Evolutionary conservation across 495 filamentous ascomycete species (phyloP), one percentile per base, ranked within the genome.

Genomic region (Aspergillus mulundensis): DNA sequence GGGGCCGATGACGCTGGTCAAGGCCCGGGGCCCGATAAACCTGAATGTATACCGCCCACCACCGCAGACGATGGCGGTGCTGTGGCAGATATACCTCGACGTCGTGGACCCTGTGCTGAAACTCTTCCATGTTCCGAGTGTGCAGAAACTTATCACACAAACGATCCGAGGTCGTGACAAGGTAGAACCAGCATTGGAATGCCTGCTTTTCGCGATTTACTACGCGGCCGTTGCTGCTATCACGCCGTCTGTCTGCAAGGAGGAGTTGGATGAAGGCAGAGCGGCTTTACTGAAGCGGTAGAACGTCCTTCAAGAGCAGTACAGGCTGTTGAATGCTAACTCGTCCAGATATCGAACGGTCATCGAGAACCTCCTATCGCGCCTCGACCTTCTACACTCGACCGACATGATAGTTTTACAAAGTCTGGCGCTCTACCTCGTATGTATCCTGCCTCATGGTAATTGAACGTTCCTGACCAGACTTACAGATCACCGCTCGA

Each of bases 131-230:
- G 48, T 44, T 3, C 65, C 65, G 24, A 61, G 54, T 15, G 56
- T 58, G 10, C 65, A 70, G 50, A 56, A 40, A 16, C 36, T 59
- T 0, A 42, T 69, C 30, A 50, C 62, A 25, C 15, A 45, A 0
- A 34, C 58, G 20, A 15, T 59, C 10, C 47, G 36, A 54, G 53
- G 41, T 41, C 20, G 34, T 21, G 14, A 24, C 20, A 12, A 12
- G 40, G 19, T 53, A 12, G 54, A 60, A 15, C 5, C 38, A 12
- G 72, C 66, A 8, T 76, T 68, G 6, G 87, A 91, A 59, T 80
- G 81, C 15, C 62, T 91, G 18, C 75, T 90, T 64, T 90, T 90
- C 54, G 73, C 85, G 5, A 84, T 91, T 20, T 91, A 88, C 61
- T 89, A 87, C 65, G 81, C 81, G 39, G 81, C 84, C 0, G 79